Conservation (phyloP, 2,329 filamentous ascomycete species). For the Epichloe gansuensis region DNA sequence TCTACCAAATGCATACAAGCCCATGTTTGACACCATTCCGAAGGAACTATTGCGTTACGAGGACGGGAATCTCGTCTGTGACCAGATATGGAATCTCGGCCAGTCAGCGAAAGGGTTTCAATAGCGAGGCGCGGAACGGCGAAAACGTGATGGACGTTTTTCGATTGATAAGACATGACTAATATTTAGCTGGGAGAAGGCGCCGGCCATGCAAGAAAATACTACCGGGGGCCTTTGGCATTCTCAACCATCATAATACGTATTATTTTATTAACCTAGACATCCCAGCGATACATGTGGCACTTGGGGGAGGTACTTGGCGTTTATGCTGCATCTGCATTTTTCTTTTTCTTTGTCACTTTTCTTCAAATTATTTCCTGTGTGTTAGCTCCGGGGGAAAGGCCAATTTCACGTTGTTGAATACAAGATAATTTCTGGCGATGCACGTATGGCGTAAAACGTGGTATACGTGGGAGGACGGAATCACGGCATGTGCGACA, state of each 20-base stretch:
- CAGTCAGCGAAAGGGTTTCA: slow-evolving; percentile 8
- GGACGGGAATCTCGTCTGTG: slow-evolving; percentile 13
- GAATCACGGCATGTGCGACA: too few species aligned
- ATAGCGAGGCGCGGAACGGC: background rate
- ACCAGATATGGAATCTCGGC: slow-evolving; percentile 16
- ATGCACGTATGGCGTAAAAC: too few species aligned
- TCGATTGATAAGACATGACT: too few species aligned
- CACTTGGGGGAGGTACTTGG: background rate
- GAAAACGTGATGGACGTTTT: background rate
- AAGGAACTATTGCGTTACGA: slow-evolving; percentile 10
- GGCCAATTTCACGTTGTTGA: background rate
- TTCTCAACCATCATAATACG: too few species aligned
- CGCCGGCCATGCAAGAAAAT: too few species aligned
- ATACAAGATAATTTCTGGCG: too few species aligned
- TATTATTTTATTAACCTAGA: background rate
- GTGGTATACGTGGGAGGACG: too few species aligned
- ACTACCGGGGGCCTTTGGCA: too few species aligned
- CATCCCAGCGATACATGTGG: background rate
- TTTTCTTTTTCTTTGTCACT: background rate
- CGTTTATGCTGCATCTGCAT: background rate
- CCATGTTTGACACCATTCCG: slow-evolving; percentile 14
- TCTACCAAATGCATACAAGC: slow-evolving; percentile 8
- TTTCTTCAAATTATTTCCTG: background rate
- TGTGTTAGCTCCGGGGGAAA: too few species aligned
- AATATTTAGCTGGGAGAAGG: too few species aligned